phyloP scores from a whole-genome alignment of 202 grass and related monocot species.

The Elaeis oleifera region DNA sequence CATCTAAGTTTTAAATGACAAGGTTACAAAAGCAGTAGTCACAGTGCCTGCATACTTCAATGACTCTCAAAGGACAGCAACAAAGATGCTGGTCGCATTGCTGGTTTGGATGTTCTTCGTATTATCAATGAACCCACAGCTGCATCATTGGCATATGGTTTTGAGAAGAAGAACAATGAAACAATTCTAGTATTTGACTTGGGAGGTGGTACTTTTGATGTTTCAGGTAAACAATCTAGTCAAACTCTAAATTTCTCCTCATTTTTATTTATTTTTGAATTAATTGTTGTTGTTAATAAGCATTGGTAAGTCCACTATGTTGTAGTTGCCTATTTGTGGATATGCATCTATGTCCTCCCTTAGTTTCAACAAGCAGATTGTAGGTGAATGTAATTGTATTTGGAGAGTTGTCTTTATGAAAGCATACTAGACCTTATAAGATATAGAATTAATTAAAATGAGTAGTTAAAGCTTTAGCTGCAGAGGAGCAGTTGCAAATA shows the following conservation, averaged over 20 bases:
- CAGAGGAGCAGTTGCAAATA: no score
- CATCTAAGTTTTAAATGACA: conserved; percentile 94
- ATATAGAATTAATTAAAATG: no score
- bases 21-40: conserved; percentile 92
- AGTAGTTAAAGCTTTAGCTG: no score
- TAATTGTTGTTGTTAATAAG: no score
- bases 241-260: not conserved
- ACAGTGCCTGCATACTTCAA: conserved; percentile 97
- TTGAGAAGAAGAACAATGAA: conserved; percentile 97
- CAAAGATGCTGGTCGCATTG: conserved; percentile 94
- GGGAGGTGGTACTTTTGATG: conserved; percentile 95
- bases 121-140: conserved; percentile 98
- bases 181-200: conserved; percentile 94
- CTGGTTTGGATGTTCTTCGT: conserved; percentile 89
- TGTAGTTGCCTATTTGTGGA: no score
- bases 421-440: no score
- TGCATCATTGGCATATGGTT: conserved; percentile 90
- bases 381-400: no score
- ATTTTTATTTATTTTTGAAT: not conserved
- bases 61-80: conserved; percentile 92
- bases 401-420: no score
- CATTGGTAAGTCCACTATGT: no score
- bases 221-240: conserved; percentile 52
- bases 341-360: no score
- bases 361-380: no score